Evolutionary conservation across 192 early-diverging fungal species (phyloP).

Genomic region (Backusella tuberculispora): DNA sequence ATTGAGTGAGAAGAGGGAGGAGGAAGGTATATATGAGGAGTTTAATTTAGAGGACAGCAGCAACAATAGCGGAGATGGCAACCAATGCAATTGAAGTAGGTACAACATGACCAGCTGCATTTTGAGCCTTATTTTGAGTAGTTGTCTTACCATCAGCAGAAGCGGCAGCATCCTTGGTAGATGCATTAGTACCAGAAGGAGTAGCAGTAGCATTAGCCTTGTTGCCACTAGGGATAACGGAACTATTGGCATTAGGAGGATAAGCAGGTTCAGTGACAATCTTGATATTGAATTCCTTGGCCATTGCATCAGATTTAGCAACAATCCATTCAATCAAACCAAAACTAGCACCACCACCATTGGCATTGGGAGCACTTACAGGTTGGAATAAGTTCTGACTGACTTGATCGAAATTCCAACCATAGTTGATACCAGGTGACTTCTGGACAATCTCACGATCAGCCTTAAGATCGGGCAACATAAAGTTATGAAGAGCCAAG

Average conservation of each 20-base stretch:
- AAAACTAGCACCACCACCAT: slow-evolving; percentile 42
- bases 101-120: background rate
- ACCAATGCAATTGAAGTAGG: slow-evolving; percentile 24
- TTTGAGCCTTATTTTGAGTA: background rate
- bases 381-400: slow-evolving; percentile 39
- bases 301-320: slow-evolving; percentile 35
- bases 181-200: background rate
- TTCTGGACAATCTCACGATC: slow-evolving; percentile 48
- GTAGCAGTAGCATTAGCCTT: background rate
- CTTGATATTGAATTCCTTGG: slow-evolving; percentile 18
- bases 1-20: background rate
- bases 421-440: slow-evolving; percentile 51
- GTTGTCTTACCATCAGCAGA: background rate
- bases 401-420: slow-evolving; percentile 44
- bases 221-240: slow-evolving; percentile 12
- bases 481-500: slow-evolving; percentile 45
- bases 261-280: slow-evolving; percentile 21
- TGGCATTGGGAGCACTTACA: slow-evolving; percentile 25
- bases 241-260: background rate
- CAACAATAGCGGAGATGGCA: slow-evolving; percentile 8
- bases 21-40: background rate
- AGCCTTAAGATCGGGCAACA: slow-evolving; percentile 49
- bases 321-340: slow-evolving; percentile 53
- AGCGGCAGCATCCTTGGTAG: background rate
- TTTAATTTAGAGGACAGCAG: slow-evolving; percentile 17